Evolutionary conservation across 1,284 basidiomycete species (phyloP), one percentile per base, ranked within the genome.

Genomic region (Puccinia sorghi): DNA sequence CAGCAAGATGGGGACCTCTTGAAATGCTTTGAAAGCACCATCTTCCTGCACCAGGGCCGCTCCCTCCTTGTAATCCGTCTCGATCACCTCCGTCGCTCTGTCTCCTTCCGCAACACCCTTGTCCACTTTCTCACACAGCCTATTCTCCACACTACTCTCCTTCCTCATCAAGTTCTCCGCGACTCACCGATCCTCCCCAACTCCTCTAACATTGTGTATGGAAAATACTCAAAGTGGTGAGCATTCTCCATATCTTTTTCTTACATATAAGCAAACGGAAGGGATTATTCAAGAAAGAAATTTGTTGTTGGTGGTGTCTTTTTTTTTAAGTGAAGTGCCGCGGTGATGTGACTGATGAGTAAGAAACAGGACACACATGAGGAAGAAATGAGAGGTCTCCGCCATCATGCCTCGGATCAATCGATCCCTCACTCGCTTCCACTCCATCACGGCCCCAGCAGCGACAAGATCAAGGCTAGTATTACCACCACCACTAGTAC

Each of bases 1-100:
- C 93, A 96, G 84, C 84, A 90, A 50, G 93, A 92, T 37, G 86
- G 93, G 37, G 92, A 92, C 0, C 86, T 94, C 80, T 95, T 94
- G 80, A 93, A 95, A 84, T 86, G 93, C 1, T 88, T 86, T 81
- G 86, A 87, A 81, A 87, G 87, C 11, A 87, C 86, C 15, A 85
- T 88, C 2, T 85, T 84, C 79, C 82, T 85, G 80, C 84, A 85
- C 64, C 84, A 85, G 71, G 84, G 84, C 2, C 41, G 17, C 6
- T 39, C 76, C 22, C 59, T 71, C 41, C 43, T 46, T 20, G 67
- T 78, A 7, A 11, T 63, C 17, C 39, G 54, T 7, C 13, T 78
- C 11, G 37, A 71, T 41, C 76, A 61, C 39, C 27, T 3, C 15
- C 27, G 15, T 25, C 32, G 20, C 1, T 46, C 69, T 8, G 56